Conservation (phyloP, 2,329 filamentous ascomycete genomes). For the Myriosclerotinia curreyana region DNA sequence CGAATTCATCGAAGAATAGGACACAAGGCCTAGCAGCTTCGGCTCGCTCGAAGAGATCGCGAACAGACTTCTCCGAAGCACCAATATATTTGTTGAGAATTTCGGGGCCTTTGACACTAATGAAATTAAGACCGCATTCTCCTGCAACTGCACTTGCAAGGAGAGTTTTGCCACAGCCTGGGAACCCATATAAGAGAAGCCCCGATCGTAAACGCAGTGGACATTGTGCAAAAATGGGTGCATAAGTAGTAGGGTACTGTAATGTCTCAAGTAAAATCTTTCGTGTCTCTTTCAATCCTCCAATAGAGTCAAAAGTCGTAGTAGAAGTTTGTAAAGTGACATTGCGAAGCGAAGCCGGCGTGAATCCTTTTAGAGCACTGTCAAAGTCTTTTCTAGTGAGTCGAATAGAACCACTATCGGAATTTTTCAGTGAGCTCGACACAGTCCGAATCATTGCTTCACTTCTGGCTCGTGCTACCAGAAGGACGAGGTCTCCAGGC, state of each 20-base stretch:
- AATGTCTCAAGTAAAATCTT: conserved; percentile 91
- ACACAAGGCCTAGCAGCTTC: conserved; percentile 89
- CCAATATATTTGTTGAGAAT: conserved; percentile 99
- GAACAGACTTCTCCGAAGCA: conserved; percentile 91
- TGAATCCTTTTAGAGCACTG: conserved; percentile 84
- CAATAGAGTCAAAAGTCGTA: conserved; percentile 89
- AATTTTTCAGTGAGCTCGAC: conserved; percentile 43
- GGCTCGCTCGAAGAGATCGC: conserved; percentile 91
- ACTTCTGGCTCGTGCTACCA: conserved; percentile 83
- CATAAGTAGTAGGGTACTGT: conserved; percentile 96
- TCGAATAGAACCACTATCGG: conserved; percentile 53
- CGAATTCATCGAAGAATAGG: conserved; percentile 98
- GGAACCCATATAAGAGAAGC: conserved; percentile 88
- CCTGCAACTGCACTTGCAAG: conserved; percentile 95
- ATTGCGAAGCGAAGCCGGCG: conserved; percentile 88
- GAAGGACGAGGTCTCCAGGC: conserved; percentile 85
- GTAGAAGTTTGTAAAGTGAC: conserved; percentile 91
- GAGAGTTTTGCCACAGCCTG: conserved; percentile 94
- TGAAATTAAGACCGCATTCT: conserved; percentile 97
- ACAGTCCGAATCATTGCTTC: conserved; percentile 89
- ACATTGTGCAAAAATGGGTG: conserved; percentile 94
- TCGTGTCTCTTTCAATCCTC: conserved; percentile 80
- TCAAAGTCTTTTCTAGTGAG: conserved; percentile 77
- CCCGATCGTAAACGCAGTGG: conserved; percentile 92
- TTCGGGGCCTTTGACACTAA: conserved; percentile 95